Percentiles rank a stretch among this genome's conserved stretches.
phyloP scores from a whole-genome alignment of 345 rosid genomes.

The Aurinia saxatilis region DNA sequence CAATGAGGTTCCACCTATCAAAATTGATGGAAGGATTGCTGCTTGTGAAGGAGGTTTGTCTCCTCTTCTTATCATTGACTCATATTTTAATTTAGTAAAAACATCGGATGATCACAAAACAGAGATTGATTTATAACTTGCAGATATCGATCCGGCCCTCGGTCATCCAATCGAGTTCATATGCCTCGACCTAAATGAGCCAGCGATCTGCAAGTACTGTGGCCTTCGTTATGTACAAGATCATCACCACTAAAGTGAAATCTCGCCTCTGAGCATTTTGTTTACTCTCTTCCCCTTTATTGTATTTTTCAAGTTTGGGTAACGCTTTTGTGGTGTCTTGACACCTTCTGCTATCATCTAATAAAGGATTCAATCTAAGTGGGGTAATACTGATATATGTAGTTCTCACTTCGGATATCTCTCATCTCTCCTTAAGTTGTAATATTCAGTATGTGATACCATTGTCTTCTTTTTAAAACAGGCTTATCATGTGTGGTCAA shows the following conservation, averaged over 20 bases:
- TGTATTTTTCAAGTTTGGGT: slow-evolving; percentile 9
- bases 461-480: background rate
- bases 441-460: background rate
- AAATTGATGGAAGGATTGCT: slow-evolving; percentile 88
- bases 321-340: background rate
- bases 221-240: slow-evolving; percentile 89
- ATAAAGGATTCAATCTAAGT: slow-evolving; percentile 6
- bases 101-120: background rate
- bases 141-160: slow-evolving; percentile 75
- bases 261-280: background rate
- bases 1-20: slow-evolving; percentile 94
- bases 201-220: slow-evolving; percentile 96
- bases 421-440: background rate
- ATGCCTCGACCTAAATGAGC: slow-evolving; percentile 80
- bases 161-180: slow-evolving; percentile 98
- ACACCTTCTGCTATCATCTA: background rate
- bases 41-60: slow-evolving; percentile 96
- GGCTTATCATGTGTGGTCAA: background rate
- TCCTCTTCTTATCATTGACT: background rate
- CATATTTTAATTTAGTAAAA: background rate
- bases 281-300: background rate
- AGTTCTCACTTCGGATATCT: background rate
- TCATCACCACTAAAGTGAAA: slow-evolving; percentile 64
- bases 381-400: background rate
- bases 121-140: slow-evolving; percentile 5